Percentiles rank a stretch among this genome's conserved stretches.
phyloP scores from a whole-genome alignment of 805 yeast genomes.

The Debaryomyces prosopidis region DNA sequence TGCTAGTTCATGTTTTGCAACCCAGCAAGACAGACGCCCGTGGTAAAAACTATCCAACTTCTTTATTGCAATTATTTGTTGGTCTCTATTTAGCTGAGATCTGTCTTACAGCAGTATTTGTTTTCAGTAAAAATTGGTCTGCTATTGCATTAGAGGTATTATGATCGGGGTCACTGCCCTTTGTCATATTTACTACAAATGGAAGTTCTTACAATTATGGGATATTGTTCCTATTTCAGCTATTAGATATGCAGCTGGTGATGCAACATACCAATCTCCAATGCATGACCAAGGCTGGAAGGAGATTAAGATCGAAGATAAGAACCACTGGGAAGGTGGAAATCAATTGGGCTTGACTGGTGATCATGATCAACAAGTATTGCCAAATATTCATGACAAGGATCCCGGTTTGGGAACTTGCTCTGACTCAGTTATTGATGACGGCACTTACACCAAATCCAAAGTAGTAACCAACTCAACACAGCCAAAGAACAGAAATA shows the following conservation, averaged over 20 bases:
- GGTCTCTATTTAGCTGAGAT: slow-evolving; percentile 72
- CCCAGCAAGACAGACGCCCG: slow-evolving; percentile 59
- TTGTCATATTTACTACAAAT: slow-evolving; percentile 58
- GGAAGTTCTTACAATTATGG: slow-evolving; percentile 60
- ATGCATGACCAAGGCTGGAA: slow-evolving; percentile 61
- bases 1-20: slow-evolving; percentile 60
- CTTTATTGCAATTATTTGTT: slow-evolving; percentile 69
- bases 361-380: slow-evolving; percentile 18
- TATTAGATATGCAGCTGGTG: slow-evolving; percentile 47
- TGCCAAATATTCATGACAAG: slow-evolving; percentile 19
- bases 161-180: slow-evolving; percentile 56
- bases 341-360: slow-evolving; percentile 37
- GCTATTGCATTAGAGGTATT: slow-evolving; percentile 70
- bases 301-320: slow-evolving; percentile 57
- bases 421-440: slow-evolving; percentile 12
- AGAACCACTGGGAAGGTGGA: slow-evolving; percentile 47
- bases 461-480: not conserved
- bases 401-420: slow-evolving; percentile 23
- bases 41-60: slow-evolving; percentile 73
- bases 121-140: slow-evolving; percentile 79
- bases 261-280: slow-evolving; percentile 52
- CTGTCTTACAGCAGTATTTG: slow-evolving; percentile 68
- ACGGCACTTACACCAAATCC: slow-evolving; percentile 12
- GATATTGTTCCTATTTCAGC: slow-evolving; percentile 74
- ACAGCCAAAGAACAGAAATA: not conserved